Conservation (phyloP, 805 yeast genomes). For the Cyberlindnera japonica region DNA sequence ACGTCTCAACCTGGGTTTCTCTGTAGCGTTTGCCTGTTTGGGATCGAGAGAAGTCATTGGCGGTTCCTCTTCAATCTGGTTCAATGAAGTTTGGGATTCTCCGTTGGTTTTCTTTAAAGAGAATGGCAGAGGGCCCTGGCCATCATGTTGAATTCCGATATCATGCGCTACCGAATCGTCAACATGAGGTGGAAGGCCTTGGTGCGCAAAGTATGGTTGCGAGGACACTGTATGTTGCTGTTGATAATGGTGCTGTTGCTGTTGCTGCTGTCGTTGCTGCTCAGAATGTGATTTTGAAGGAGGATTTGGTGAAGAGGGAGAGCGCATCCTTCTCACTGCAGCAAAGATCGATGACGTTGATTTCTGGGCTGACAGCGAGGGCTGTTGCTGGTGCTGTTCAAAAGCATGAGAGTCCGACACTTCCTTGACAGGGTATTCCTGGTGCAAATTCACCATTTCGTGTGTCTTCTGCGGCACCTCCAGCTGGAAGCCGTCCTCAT, state of each 20-base stretch:
- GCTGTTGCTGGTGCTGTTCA: conserved; percentile 11
- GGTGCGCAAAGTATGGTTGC: conserved; percentile 54
- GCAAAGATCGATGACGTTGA: conserved; percentile 13
- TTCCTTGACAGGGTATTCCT: conserved; percentile 11
- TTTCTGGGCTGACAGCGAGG: conserved; percentile 5
- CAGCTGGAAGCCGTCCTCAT: conserved; percentile 12
- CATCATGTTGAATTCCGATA: conserved; percentile 10
- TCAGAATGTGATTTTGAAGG: conserved; percentile 7
- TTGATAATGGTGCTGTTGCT: no score
- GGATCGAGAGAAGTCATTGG: background rate
- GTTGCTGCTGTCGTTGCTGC: background rate
- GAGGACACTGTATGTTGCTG: conserved; percentile 23
- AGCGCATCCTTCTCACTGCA: conserved; percentile 31
- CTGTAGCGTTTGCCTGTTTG: background rate
- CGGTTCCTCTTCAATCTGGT: conserved; percentile 34
- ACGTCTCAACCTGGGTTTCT: conserved; percentile 47
- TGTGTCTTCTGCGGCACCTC: conserved; percentile 18
- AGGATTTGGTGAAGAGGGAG: conserved; percentile 32
- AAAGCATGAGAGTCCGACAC: conserved; percentile 3
- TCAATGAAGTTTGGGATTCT: conserved; percentile 25
- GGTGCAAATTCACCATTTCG: conserved; percentile 9
- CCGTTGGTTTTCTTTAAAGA: conserved; percentile 27
- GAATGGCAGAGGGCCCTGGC: conserved; percentile 31
- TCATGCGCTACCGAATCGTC: conserved; percentile 10
- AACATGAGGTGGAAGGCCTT: conserved; percentile 55